phyloP scores from a whole-genome alignment of 2,329 filamentous ascomycete genomes.

The Chaetomium strumarium region DNA sequence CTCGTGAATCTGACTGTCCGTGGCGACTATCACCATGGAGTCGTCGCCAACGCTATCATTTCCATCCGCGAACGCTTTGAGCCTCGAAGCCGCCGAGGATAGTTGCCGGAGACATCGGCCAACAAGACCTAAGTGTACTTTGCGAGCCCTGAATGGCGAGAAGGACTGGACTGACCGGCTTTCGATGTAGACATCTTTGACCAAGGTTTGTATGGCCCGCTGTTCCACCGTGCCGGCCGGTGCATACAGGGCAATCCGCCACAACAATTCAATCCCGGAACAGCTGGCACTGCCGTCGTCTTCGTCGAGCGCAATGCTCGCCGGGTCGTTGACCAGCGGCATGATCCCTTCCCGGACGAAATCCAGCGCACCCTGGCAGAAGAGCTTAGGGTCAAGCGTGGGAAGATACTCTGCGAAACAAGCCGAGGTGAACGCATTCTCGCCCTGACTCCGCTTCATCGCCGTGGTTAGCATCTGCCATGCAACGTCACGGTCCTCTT shows the following conservation, averaged over 20 bases:
- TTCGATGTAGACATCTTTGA: constrained; percentile 63
- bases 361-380: constrained; percentile 56
- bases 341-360: constrained; percentile 53
- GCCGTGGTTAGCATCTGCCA: constrained; percentile 61
- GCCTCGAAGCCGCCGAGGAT: constrained; percentile 52
- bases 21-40: constrained; percentile 45
- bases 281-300: constrained; percentile 45
- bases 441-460: constrained; percentile 36
- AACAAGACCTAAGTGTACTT: constrained; percentile 64
- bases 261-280: constrained; percentile 64
- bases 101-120: constrained; percentile 68
- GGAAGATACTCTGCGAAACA: constrained; percentile 55
- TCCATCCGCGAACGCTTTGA: constrained; percentile 45
- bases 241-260: constrained; percentile 71
- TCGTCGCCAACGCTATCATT: constrained; percentile 43
- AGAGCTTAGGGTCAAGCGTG: constrained; percentile 48
- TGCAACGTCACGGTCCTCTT: constrained; percentile 56
- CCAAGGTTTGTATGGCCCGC: constrained; percentile 63
- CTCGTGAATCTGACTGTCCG: constrained; percentile 42
- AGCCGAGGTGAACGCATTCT: constrained; percentile 50
- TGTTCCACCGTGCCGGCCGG: constrained; percentile 60
- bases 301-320: constrained; percentile 43
- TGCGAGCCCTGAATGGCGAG: constrained; percentile 44
- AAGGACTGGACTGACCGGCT: constrained; percentile 46
- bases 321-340: constrained; percentile 40